Conservation (phyloP, 1,284 basidiomycete species). For the Austroboletus niveus region DNA sequence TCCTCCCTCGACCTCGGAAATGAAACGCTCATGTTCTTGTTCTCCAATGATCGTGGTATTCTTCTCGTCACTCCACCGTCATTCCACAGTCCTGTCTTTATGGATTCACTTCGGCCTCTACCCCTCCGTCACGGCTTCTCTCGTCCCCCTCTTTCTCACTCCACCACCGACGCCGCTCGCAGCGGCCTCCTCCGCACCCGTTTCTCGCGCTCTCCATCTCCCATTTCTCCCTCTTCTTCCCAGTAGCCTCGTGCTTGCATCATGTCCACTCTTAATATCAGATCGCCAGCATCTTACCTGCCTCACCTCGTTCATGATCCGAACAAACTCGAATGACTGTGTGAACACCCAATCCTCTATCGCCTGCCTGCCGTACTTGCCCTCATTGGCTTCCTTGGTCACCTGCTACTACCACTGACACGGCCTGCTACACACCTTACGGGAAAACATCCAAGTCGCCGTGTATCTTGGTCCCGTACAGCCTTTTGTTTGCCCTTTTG, state of each 20-base stretch:
- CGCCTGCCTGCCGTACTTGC: slow-evolving; percentile 3
- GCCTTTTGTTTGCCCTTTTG: slow-evolving; percentile 26
- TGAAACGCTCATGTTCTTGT: slow-evolving; percentile 35
- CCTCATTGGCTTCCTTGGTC: slow-evolving; percentile 9
- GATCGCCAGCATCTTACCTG: slow-evolving; percentile 29
- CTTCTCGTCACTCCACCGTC: slow-evolving; percentile 27
- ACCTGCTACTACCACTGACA: slow-evolving; percentile 1
- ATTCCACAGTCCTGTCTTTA: slow-evolving; percentile 24
- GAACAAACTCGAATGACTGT: slow-evolving; percentile 26
- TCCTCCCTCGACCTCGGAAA: slow-evolving; percentile 31
- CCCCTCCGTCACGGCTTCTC: slow-evolving; percentile 11
- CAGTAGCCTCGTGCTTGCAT: slow-evolving; percentile 27
- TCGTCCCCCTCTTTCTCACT: slow-evolving; percentile 20
- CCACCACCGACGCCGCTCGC: slow-evolving; percentile 13
- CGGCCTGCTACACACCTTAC: slow-evolving; percentile 10
- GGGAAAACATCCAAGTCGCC: slow-evolving; percentile 18
- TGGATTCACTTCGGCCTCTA: slow-evolving; percentile 20
- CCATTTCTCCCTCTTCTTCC: slow-evolving; percentile 4
- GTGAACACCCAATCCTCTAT: slow-evolving; percentile 17
- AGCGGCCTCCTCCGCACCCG: neutral
- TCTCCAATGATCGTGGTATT: slow-evolving; percentile 28
- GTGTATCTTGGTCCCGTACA: slow-evolving; percentile 21
- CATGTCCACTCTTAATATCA: slow-evolving; percentile 31
- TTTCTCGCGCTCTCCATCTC: neutral
- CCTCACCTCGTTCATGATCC: slow-evolving; percentile 34